Evolutionary conservation across 768 basidiomycete species (phyloP), one percentile per base, ranked within the genome.

Genomic region (Hygrophorus pudorinus): DNA sequence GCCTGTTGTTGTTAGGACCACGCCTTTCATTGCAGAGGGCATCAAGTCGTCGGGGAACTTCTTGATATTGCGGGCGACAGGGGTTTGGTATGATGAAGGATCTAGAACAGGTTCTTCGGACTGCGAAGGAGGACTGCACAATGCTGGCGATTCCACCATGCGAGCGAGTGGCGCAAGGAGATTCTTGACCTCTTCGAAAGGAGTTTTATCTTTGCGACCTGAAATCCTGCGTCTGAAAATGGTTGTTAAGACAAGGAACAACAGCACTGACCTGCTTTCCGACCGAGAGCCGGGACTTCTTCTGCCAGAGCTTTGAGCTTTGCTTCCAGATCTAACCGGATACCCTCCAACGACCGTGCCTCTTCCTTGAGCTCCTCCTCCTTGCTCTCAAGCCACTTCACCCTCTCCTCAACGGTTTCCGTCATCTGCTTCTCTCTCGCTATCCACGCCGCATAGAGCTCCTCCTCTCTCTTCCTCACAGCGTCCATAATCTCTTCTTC

Each of bases 121-220:
- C n/a, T n/a, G 50, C 7, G 46, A 34, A 2, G 41, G 36, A 24
- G 51, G 11, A 35, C 41, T 45, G 7, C 38, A 57, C 12, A 56
- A 57, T 33, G 63, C 59, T 1, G 61, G 42, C 17, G 49, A 45
- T 12, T 47, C 28, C 58, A 62, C 24, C 8, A 46, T 51, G 30
- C 56, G 62, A 46, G 59, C 59, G 17, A 74, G 63, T 4, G 78
- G 78, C 17, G 68, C 70, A 5, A 81, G 68, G 17, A 82, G 58
- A 50, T 84, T 85, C 63, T 81, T 81, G 18, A 87, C 78, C 57
- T 87, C 85, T 54, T 87, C 84, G 3, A 87, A 61, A 4, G 84
- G 83, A 6, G 69, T 71, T 56, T 68, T 71, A 36, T 75, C 73
- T 53, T 65, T 75, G 17, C 68, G 67, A 37, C 64, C 75, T 68